A percentile compares a stretch with the other conserved stretches of the same genome.
phyloP scores from a whole-genome alignment of 345 rosid species.

The Capsella bursapastoris region DNA sequence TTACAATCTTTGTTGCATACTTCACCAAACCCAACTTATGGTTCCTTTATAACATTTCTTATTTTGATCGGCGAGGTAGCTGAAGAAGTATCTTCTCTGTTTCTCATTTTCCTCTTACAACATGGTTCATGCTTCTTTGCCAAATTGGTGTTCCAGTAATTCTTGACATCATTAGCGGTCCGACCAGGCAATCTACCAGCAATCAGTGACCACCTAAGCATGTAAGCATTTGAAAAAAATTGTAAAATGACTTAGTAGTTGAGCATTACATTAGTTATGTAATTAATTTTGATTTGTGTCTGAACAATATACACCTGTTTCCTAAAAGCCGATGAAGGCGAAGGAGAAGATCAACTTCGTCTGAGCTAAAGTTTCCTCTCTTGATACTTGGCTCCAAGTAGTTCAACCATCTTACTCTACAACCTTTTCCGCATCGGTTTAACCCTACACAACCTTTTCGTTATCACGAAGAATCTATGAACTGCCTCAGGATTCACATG shows the following conservation, averaged over 20 bases:
- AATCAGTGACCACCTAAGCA: conserved; percentile 56
- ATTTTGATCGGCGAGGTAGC: not conserved
- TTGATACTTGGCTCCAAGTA: not conserved
- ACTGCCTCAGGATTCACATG: too few species aligned
- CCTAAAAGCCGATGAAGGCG: not conserved
- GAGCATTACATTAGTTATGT: too few species aligned
- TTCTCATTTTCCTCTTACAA: conserved; percentile 22
- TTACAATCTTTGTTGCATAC: too few species aligned
- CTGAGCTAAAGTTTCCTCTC: not conserved
- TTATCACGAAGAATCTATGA: too few species aligned
- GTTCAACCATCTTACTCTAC: not conserved
- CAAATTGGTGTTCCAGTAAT: conserved; percentile 60
- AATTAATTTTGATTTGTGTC: not conserved
- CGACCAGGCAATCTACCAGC: conserved; percentile 63
- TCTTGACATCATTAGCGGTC: conserved; percentile 60
- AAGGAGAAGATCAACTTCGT: not conserved
- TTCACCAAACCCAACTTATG: too few species aligned
- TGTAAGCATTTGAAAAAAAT: not conserved
- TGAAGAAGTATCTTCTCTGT: conserved; percentile 11
- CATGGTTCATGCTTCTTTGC: not conserved
- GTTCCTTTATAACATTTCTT: conserved; percentile 19
- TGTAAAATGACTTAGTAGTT: not conserved
- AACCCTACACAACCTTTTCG: too few species aligned
- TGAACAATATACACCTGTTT: not conserved
- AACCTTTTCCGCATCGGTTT: too few species aligned